Percentiles rank a stretch among this genome's conserved stretches.
Evolutionary conservation across 2,329 filamentous ascomycete genomes (phyloP).

Genomic region (Atkinsonella texensis): DNA sequence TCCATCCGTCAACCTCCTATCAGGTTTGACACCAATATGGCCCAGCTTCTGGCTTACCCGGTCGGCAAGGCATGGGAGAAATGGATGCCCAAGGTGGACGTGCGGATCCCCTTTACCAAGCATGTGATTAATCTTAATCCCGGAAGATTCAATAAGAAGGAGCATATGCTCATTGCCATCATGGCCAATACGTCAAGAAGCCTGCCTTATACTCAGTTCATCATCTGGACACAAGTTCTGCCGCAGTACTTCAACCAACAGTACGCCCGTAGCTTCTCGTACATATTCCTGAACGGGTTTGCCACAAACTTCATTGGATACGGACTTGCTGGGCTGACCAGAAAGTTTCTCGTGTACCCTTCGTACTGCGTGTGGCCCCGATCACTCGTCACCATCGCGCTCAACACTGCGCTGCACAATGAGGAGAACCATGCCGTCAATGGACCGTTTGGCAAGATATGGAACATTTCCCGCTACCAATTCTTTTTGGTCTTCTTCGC

Average conservation of each 20-base stretch:
- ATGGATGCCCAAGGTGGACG: constrained; percentile 28
- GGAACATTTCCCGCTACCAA: constrained; percentile 30
- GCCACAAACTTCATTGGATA: constrained; percentile 44
- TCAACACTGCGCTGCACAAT: constrained; percentile 36
- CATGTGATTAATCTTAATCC: constrained; percentile 30
- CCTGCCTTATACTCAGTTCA: constrained; percentile 35
- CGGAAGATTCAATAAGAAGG: constrained; percentile 41
- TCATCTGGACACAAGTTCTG: constrained; percentile 37
- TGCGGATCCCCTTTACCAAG: constrained; percentile 27
- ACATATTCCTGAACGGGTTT: constrained; percentile 37
- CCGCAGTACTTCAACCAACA: constrained; percentile 38
- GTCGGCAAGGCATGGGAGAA: constrained; percentile 33
- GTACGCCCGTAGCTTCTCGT: constrained; percentile 34
- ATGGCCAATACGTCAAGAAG: constrained; percentile 40
- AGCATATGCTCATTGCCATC: constrained; percentile 43
- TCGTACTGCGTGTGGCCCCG: constrained; percentile 42
- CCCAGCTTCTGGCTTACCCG: constrained; percentile 40
- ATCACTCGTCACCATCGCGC: constrained; percentile 35
- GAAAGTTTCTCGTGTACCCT: constrained; percentile 40
- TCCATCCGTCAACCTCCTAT: constrained; percentile 40
- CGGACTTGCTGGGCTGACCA: constrained; percentile 37
- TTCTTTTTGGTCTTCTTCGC: constrained; percentile 33
- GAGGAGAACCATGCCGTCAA: constrained; percentile 20
- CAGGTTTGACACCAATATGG: constrained; percentile 36
- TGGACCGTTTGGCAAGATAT: constrained; percentile 21